phyloP scores from a whole-genome alignment of 2,329 filamentous ascomycete species.

The Albifimbria verrucaria region DNA sequence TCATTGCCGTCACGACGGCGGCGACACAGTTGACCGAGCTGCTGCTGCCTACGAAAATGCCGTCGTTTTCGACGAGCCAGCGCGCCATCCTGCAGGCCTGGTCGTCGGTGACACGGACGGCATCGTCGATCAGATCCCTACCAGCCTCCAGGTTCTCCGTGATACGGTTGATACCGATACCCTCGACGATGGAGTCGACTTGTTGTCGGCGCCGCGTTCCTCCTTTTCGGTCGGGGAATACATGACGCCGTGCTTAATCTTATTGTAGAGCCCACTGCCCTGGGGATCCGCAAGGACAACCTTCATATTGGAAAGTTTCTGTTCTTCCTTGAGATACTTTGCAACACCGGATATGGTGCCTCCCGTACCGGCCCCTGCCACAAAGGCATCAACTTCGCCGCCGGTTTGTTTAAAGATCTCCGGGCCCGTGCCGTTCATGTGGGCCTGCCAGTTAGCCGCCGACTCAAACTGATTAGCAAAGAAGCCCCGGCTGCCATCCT shows the following conservation, averaged over 20 bases:
- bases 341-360: conserved; percentile 90
- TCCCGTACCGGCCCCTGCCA: conserved; percentile 90
- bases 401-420: conserved; percentile 81
- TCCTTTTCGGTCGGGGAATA: conserved; percentile 86
- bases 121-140: conserved; percentile 82
- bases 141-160: conserved; percentile 91
- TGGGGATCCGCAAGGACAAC: conserved; percentile 91
- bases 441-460: conserved; percentile 81
- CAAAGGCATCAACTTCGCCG: conserved; percentile 77
- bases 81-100: conserved; percentile 93
- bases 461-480: conserved; percentile 98
- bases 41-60: conserved; percentile 90
- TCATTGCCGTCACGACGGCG: conserved; percentile 65
- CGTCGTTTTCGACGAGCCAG: conserved; percentile 93
- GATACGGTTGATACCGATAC: conserved; percentile 91
- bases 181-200: conserved; percentile 94
- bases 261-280: conserved; percentile 90
- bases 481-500: conserved; percentile 70
- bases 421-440: conserved; percentile 78
- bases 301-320: conserved; percentile 54
- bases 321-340: conserved; percentile 71
- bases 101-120: conserved; percentile 80
- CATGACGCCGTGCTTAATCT: conserved; percentile 91
- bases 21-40: conserved; percentile 95
- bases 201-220: conserved; percentile 82